Conservation (phyloP, 257 asterid species). For the Linderniella brevidens region DNA sequence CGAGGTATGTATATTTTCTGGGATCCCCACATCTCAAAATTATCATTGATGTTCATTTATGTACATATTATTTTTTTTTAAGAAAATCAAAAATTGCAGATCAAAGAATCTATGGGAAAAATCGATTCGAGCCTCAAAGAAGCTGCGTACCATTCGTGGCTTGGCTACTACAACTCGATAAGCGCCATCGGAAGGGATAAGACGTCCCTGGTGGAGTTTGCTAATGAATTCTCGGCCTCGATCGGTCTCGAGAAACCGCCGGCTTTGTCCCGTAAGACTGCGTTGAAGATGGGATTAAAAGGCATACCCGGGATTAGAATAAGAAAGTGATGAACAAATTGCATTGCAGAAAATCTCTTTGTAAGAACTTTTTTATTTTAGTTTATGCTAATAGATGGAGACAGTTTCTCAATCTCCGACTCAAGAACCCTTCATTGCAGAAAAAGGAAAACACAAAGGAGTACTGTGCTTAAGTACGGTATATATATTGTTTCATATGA, state of each 20-base stretch:
- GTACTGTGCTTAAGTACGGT: too few relatives aligned
- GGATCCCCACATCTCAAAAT: neutral
- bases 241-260: constrained; percentile 79
- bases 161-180: constrained; percentile 75
- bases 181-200: constrained; percentile 60
- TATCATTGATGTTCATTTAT: neutral
- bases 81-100: constrained; percentile 20
- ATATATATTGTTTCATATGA: too few relatives aligned
- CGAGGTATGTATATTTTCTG: constrained; percentile 27
- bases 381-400: too few relatives aligned
- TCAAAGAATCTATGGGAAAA: constrained; percentile 39
- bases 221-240: constrained; percentile 57
- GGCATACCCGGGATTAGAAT: constrained; percentile 54
- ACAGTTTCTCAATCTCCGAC: too few relatives aligned
- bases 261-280: constrained; percentile 53
- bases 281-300: constrained; percentile 80
- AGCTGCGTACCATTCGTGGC: constrained; percentile 86
- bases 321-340: constrained; percentile 28
- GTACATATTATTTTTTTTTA: neutral
- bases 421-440: too few relatives aligned
- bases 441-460: too few relatives aligned
- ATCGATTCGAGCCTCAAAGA: constrained; percentile 60
- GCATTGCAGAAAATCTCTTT: too few relatives aligned
- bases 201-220: constrained; percentile 63
- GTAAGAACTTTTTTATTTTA: too few relatives aligned